Base-by-base conservation (phyloP, 176 grass and related monocot genomes). In the Eragrostis nindensis region DNA sequence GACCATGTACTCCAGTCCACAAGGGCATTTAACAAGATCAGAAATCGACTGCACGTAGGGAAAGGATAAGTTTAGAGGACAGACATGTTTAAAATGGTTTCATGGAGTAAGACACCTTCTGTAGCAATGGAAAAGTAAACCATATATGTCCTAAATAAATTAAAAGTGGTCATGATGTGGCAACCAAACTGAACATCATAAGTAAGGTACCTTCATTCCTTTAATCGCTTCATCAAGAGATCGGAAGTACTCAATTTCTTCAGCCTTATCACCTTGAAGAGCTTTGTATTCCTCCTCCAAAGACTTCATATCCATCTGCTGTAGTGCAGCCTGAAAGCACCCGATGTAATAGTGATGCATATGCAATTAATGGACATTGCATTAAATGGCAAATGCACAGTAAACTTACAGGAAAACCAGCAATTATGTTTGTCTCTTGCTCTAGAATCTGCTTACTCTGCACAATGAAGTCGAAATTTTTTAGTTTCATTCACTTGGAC, bases 1-100 rank as follows among this genome's bases (percentile, higher is more conserved):
- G 39, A 97, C 91, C 41, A 81, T 81, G 79, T 94, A 97, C 64
- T 94, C 84, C 75, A 87, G 52, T 76, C 89, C 94, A 43, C 94
- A 97, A 50, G 21, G 55, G 70, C 94, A 97, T 63, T 79, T 87
- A 21, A 97, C 72, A 55, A 32, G 56, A 90, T 80, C 77, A 55
- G 81, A 94, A 70, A 90, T 38, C 36, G 27, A 82, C 91, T 97
- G 87, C 60, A 83, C 83, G 78, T 38, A 85, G 65, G 36, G 46
- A 71, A 80, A 78, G 27, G 9, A 77, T 19, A 74, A 36, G 18
- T 50, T 66, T 53, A 73, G 74, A 27, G n/a, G 68, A 46, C 49
- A 61, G 56, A 24, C n/a, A 44, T 50, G 60, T 11, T 49, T 12
- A 61, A 39, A 68, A 18, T 46, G 56, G 16, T 16, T 45, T 47